Evolutionary conservation across 1,139 yeast genomes (phyloP).

Genomic region (Sugiyamaella pinicola): DNA sequence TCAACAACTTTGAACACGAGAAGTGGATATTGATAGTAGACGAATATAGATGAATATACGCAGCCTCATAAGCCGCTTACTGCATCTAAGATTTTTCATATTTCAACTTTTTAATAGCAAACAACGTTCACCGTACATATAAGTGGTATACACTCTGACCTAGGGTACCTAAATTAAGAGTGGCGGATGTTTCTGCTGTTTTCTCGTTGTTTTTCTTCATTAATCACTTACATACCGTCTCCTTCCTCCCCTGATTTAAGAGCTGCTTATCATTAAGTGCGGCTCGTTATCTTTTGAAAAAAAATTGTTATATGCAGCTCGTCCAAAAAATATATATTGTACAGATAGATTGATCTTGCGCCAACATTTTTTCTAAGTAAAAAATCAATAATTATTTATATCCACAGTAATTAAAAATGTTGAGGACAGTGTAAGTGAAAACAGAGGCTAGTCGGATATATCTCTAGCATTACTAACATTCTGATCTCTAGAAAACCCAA

Average conservation of each 20-base stretch:
- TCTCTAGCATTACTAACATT: not conserved
- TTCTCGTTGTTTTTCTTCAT: too few relatives aligned
- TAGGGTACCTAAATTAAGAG: too few relatives aligned
- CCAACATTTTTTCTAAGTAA: not conserved
- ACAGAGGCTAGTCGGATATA: not conserved
- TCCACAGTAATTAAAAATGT: constrained; percentile 20
- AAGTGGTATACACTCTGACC: too few relatives aligned
- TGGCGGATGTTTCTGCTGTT: too few relatives aligned
- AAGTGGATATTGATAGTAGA: too few relatives aligned
- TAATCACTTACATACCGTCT: not conserved
- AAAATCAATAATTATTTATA: not conserved
- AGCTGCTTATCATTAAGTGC: constrained; percentile 3
- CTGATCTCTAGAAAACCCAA: constrained; percentile 61
- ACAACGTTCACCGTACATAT: too few relatives aligned
- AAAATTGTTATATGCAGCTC: constrained; percentile 7
- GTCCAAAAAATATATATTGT: not conserved
- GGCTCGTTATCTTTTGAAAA: constrained; percentile 17
- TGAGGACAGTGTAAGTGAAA: constrained; percentile 27
- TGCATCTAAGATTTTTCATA: too few relatives aligned
- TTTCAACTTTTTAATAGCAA: too few relatives aligned
- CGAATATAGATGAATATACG: too few relatives aligned
- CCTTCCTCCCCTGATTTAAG: not conserved
- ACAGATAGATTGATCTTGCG: too few relatives aligned
- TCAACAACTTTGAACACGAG: too few relatives aligned
- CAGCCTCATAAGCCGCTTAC: too few relatives aligned